Base-by-base conservation (phyloP, 2,329 filamentous ascomycete species). In the Eutypella sp. region DNA sequence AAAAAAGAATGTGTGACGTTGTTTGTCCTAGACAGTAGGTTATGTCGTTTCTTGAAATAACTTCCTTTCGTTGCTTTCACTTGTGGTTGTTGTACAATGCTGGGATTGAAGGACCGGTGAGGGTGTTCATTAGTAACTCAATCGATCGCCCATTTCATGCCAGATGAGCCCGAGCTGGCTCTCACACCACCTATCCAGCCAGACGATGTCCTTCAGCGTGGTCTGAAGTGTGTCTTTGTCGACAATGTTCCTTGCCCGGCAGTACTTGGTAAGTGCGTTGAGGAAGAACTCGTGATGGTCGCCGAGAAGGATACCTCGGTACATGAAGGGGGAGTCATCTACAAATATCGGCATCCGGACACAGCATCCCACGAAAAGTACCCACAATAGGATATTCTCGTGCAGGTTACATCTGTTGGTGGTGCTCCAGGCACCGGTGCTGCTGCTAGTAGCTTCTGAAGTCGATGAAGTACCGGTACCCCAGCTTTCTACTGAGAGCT, bases 101-200 rank as follows among this genome's bases (percentile, higher is more conserved):
- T n/a, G n/a, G n/a, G n/a, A n/a, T n/a, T n/a, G n/a, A n/a, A n/a
- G n/a, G n/a, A n/a, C n/a, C n/a, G n/a, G n/a, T n/a, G n/a, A n/a
- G n/a, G n/a, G n/a, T n/a, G n/a, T n/a, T n/a, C n/a, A n/a, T n/a
- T n/a, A n/a, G n/a, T n/a, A n/a, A n/a, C 45, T 31, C 13, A 58
- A 43, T 23, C 49, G 43, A 19, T 55, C 52, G n/a, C 45, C 37
- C 13, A 62, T 57, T 47, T 60, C 55, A 13, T 42, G 48, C 61
- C 60, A 63, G 11, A 59, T 42, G 25, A 64, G 36, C 7, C 53
- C 44, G 2, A 64, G 43, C 44, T 64, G 61, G 29, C 58, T 52
- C 25, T 63, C 61, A 45, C 59, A 61, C 62, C 62, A 64, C 25
- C 47, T 57, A 31, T 61, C 47, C 15, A 64, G 47, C 61, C 62